Percentiles rank a stretch among this genome's conserved stretches.
phyloP scores from a whole-genome alignment of 176 grass and related monocot genomes.

The Bromus sterilis region DNA sequence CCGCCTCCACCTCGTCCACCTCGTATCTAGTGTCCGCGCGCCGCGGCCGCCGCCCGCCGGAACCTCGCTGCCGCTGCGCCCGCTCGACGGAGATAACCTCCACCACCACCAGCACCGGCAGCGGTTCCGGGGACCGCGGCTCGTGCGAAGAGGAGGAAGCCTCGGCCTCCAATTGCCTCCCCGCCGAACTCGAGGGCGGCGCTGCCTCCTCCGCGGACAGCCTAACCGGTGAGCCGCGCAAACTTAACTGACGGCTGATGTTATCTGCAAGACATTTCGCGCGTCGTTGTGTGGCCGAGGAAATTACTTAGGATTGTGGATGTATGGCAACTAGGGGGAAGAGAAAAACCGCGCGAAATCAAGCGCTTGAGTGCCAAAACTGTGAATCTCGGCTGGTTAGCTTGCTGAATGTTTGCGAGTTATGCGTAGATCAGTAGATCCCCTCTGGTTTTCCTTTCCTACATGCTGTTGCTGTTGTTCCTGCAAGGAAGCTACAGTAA shows the following conservation, averaged over 20 bases:
- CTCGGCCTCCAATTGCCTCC: not conserved
- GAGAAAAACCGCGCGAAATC: not conserved
- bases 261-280: not conserved
- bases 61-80: conserved; percentile 17
- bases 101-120: not conserved
- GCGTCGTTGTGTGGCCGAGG: not conserved
- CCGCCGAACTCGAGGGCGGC: conserved; percentile 8
- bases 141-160: conserved; percentile 25
- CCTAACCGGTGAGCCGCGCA: conserved; percentile 30
- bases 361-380: not conserved
- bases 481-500: not conserved
- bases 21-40: not conserved
- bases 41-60: not conserved
- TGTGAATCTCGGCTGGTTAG: not conserved
- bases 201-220: not conserved
- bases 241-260: not conserved
- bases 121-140: conserved; percentile 5
- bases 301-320: not conserved
- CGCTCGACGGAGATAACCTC: conserved; percentile 16
- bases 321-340: too few relatives aligned
- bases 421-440: not conserved
- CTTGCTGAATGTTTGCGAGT: not conserved
- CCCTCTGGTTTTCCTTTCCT: not conserved
- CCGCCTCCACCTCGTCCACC: not conserved
- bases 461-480: not conserved